A percentile compares a stretch with the other conserved stretches of the same genome.
phyloP scores from a whole-genome alignment of 805 yeast species.

The Pichia phayaonensis region DNA sequence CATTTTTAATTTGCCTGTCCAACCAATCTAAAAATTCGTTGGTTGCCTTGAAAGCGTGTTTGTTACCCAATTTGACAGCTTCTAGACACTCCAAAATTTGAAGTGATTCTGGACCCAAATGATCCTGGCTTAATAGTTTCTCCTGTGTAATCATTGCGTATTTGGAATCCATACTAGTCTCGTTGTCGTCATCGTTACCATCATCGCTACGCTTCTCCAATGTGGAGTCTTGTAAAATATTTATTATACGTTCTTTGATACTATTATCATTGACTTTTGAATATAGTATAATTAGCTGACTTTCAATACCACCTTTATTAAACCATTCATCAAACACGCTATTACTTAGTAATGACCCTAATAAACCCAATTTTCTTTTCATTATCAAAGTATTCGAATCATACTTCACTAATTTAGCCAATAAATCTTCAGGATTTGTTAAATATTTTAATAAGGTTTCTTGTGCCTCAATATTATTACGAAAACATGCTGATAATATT shows the following conservation, averaged over 20 bases:
- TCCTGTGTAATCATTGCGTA: slow-evolving; percentile 33
- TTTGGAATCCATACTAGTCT: slow-evolving; percentile 18
- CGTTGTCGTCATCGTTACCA: slow-evolving; percentile 8
- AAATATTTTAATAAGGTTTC: slow-evolving; percentile 13
- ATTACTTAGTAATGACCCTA: slow-evolving; percentile 38
- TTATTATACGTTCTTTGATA: slow-evolving; percentile 33
- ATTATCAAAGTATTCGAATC: slow-evolving; percentile 6
- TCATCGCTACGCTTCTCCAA: slow-evolving; percentile 10
- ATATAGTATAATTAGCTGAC: slow-evolving; percentile 21
- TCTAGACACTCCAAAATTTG: slow-evolving; percentile 34
- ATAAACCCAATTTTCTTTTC: slow-evolving; percentile 42
- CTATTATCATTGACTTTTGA: slow-evolving; percentile 13
- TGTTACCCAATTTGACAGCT: slow-evolving; percentile 24
- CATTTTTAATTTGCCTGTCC: slow-evolving; percentile 16
- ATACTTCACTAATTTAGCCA: slow-evolving; percentile 13
- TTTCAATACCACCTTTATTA: slow-evolving; percentile 14
- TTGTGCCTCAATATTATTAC: slow-evolving; percentile 56
- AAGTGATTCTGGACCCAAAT: slow-evolving; percentile 30
- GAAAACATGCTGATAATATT: slow-evolving; percentile 55
- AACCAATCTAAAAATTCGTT: slow-evolving; percentile 59
- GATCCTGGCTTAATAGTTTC: slow-evolving; percentile 22
- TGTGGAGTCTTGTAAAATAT: slow-evolving; percentile 40
- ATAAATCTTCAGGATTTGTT: slow-evolving; percentile 14
- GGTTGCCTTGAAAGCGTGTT: slow-evolving; percentile 28
- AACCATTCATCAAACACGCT: slow-evolving; percentile 27